These are phyloP conservation scores for Fusarium albidum DNA, from an alignment of 2,329 filamentous ascomycete species.

Conservation along the genomic window DNA sequence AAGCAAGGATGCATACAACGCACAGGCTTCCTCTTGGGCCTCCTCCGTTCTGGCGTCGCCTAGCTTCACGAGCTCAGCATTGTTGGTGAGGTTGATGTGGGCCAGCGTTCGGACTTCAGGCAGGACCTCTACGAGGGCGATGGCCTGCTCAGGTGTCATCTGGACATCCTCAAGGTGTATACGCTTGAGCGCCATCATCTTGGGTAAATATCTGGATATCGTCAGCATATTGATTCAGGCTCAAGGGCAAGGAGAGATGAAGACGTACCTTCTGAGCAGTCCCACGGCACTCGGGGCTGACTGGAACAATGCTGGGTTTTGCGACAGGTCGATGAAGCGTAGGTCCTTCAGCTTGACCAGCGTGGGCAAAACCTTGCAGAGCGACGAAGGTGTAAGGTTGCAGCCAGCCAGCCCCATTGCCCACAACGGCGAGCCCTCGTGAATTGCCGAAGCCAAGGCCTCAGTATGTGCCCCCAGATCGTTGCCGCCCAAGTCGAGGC, in stretches of 20 bases:
- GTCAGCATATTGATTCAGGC: constrained; percentile 11
- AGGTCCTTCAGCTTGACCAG: constrained; percentile 76
- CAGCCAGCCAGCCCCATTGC: constrained; percentile 88
- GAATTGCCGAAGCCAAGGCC: constrained; percentile 60
- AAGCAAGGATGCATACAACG: constrained; percentile 89
- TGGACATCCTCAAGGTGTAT: constrained; percentile 87
- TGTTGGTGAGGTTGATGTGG: constrained; percentile 88
- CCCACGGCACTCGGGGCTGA: constrained; percentile 76
- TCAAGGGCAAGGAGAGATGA: neutral
- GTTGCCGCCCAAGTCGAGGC: constrained; percentile 89
- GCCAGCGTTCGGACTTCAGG: constrained; percentile 84
- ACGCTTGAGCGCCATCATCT: constrained; percentile 79
- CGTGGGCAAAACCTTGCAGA: constrained; percentile 79
- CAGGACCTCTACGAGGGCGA: constrained; percentile 87
- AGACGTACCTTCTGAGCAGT: constrained; percentile 74
- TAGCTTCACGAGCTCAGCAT: constrained; percentile 74
- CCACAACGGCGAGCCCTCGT: constrained; percentile 69
- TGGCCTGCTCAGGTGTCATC: constrained; percentile 86
- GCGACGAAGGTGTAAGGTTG: constrained; percentile 75
- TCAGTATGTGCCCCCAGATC: constrained; percentile 67
- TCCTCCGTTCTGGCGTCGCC: constrained; percentile 80
- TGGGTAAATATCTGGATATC: constrained; percentile 73
- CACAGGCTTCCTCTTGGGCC: constrained; percentile 90
- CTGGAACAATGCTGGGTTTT: constrained; percentile 84
- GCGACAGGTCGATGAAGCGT: constrained; percentile 90